These are phyloP conservation scores for Aspergillus jensenii DNA, from an alignment of 2,329 filamentous ascomycete genomes.

Conservation along the genomic window DNA sequence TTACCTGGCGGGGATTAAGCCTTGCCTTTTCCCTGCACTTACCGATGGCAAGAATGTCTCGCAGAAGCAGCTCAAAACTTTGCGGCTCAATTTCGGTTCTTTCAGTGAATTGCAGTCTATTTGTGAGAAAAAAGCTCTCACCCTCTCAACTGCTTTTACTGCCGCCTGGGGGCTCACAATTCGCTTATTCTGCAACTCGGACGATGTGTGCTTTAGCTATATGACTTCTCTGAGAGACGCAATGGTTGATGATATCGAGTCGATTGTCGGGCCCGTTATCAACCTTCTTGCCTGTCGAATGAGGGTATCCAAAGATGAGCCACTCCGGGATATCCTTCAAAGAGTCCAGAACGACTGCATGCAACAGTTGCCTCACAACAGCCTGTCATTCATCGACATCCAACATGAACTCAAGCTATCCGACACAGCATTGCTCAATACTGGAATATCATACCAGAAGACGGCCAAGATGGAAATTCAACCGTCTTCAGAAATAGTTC, in stretches of 20 bases:
- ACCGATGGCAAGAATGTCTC: constrained; percentile 25
- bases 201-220: constrained; percentile 62
- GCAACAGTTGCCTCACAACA: constrained; percentile 45
- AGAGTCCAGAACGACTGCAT: constrained; percentile 49
- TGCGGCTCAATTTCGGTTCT: constrained; percentile 29
- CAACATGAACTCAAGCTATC: constrained; percentile 45
- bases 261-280: constrained; percentile 48
- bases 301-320: constrained; percentile 30
- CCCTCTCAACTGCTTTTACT: constrained; percentile 60
- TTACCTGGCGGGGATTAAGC: constrained; percentile 34
- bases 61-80: constrained; percentile 28
- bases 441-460: constrained; percentile 49
- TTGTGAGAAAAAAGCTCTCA: constrained; percentile 47
- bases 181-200: constrained; percentile 61
- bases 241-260: constrained; percentile 40
- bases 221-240: constrained; percentile 43
- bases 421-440: constrained; percentile 46
- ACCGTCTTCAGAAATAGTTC: constrained; percentile 31
- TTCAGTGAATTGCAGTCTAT: constrained; percentile 33
- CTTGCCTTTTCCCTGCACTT: constrained; percentile 38
- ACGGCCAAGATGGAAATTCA: constrained; percentile 32
- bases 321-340: constrained; percentile 40
- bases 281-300: constrained; percentile 49
- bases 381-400: constrained; percentile 48
- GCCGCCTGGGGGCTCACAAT: constrained; percentile 70